phyloP scores from a whole-genome alignment of 1,284 basidiomycete species.

The Melanopsichium pennsylvanicum region DNA sequence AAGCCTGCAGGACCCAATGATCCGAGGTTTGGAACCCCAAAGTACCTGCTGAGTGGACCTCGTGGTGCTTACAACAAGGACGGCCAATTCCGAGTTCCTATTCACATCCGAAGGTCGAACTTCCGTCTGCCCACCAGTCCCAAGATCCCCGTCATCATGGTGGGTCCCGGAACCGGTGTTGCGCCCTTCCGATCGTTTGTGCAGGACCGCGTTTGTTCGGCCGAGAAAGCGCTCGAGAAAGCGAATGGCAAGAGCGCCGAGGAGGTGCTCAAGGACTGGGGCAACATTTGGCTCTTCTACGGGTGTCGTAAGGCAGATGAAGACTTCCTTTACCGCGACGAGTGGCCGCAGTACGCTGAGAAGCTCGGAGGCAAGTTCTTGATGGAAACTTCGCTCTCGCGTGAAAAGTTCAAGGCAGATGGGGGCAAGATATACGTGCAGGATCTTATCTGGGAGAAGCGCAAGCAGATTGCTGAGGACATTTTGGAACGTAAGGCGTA shows the following conservation, averaged over 20 bases:
- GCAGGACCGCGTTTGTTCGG: conserved; percentile 94
- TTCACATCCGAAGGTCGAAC: conserved; percentile 93
- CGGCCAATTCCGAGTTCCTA: conserved; percentile 80
- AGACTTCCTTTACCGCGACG: conserved; percentile 92
- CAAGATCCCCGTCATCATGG: conserved; percentile 97
- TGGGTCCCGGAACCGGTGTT: conserved; percentile 96
- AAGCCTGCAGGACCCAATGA: conserved; percentile 51
- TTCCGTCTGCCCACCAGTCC: conserved; percentile 96
- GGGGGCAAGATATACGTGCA: conserved; percentile 98
- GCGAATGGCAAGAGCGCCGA: conserved; percentile 79
- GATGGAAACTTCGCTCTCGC: conserved; percentile 87
- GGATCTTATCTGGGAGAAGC: conserved; percentile 70
- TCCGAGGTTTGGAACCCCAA: conserved; percentile 70
- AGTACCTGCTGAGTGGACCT: conserved; percentile 87
- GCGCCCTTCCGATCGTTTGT: conserved; percentile 98
- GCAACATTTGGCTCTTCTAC: conserved; percentile 91
- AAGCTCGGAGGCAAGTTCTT: conserved; percentile 90
- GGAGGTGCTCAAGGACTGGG: conserved; percentile 93
- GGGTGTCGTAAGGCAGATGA: conserved; percentile 86
- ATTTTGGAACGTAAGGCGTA: conserved; percentile 93
- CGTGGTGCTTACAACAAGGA: conserved; percentile 77
- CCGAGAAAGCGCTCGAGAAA: conserved; percentile 90
- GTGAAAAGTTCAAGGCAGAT: conserved; percentile 78
- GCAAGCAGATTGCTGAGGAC: conserved; percentile 77
- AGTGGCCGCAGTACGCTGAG: conserved; percentile 86